phyloP scores from a whole-genome alignment of 2,329 filamentous ascomycete genomes.

The Colletotrichum truncatum region DNA sequence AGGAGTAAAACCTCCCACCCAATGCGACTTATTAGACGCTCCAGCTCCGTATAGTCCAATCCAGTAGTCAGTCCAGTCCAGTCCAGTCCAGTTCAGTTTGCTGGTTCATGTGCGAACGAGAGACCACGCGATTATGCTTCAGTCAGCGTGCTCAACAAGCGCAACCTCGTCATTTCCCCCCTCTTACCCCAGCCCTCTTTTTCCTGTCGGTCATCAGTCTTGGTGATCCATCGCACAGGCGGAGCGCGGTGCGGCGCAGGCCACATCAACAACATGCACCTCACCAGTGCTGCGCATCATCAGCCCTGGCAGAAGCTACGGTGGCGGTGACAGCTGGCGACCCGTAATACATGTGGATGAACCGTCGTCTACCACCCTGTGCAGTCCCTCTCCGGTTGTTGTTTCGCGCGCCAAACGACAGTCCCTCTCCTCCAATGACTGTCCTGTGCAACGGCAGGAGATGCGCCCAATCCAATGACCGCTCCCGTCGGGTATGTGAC shows the following conservation, averaged over 20 bases:
- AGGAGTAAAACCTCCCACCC: too few relatives aligned
- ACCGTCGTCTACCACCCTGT: conserved; percentile 1
- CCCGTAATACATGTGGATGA: conserved; percentile 19
- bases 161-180: background rate
- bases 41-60: background rate
- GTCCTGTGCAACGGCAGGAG: conserved; percentile 11
- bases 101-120: too few relatives aligned
- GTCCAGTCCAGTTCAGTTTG: background rate
- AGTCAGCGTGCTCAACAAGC: background rate
- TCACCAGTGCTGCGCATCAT: conserved; percentile 4
- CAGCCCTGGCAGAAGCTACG: background rate
- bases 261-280: conserved; percentile 5
- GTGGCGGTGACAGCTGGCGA: conserved; percentile 22
- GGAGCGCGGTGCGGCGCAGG: background rate
- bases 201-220: background rate
- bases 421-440: conserved; percentile 8
- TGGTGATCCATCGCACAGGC: conserved; percentile 4
- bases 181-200: background rate
- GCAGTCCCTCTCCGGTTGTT: background rate
- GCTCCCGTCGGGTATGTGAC: conserved; percentile 5
- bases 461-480: conserved; percentile 10
- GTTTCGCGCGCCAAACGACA: conserved; percentile 7
- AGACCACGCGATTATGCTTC: background rate
- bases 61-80: background rate
- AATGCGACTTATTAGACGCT: too few relatives aligned